Evolutionary conservation across 129 eudicot genomes (phyloP).

Genomic region (Silybum marianum): DNA sequence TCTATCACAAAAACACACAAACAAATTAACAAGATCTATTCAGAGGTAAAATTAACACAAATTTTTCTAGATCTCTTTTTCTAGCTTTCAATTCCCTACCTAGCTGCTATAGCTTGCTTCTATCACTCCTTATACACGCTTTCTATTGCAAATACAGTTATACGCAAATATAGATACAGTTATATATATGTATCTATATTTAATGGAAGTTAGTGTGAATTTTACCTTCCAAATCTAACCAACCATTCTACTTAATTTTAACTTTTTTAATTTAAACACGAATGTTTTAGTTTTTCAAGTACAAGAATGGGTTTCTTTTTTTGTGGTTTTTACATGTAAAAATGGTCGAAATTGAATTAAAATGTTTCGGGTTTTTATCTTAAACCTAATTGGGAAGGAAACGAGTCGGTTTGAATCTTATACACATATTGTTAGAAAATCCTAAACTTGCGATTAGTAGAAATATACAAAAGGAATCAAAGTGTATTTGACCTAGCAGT

Average conservation of each 20-base stretch:
- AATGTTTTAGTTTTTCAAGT: not conserved
- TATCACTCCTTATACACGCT: slow-evolving; percentile 18
- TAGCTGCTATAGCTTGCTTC: not conserved
- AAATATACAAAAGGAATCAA: too few relatives aligned
- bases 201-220: slow-evolving; percentile 16
- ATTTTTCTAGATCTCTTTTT: slow-evolving; percentile 1
- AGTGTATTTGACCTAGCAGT: not conserved
- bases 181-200: slow-evolving; percentile 1
- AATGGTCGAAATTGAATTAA: not conserved
- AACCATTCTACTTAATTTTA: slow-evolving; percentile 1
- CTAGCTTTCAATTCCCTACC: not conserved
- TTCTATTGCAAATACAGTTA: slow-evolving; percentile 25
- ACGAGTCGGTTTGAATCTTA: not conserved
- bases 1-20: slow-evolving; percentile 11
- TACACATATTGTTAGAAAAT: not conserved
- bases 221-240: not conserved
- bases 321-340: slow-evolving; percentile 1
- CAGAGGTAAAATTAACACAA: not conserved
- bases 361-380: not conserved
- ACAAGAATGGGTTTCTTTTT: not conserved
- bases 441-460: not conserved
- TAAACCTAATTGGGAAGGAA: not conserved
- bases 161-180: slow-evolving; percentile 22
- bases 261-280: not conserved
- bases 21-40: not conserved